These are phyloP conservation scores for Jacaranda copaia DNA, from an alignment of 257 asterid species.

Conservation along the genomic window DNA sequence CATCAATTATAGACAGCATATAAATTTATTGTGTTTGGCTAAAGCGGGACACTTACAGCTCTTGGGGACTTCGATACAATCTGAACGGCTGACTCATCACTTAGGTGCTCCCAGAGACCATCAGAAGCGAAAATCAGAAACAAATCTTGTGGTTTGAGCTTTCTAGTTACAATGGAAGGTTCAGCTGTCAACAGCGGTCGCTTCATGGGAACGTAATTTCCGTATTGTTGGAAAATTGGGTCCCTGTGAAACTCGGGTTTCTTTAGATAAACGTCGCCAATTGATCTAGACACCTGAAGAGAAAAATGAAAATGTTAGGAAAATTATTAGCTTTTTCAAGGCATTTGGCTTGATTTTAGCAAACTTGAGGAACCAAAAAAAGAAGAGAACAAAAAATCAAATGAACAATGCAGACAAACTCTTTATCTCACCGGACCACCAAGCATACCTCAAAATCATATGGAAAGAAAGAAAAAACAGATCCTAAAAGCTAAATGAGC, in stretches of 20 bases:
- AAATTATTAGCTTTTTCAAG: conserved; percentile 5
- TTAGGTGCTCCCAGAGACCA: conserved; percentile 97
- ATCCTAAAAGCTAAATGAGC: conserved; percentile 49
- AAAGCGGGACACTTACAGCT: conserved; percentile 62
- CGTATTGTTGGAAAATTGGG: conserved; percentile 71
- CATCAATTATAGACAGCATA: neutral
- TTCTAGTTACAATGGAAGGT: conserved; percentile 82
- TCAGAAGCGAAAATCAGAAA: conserved; percentile 95
- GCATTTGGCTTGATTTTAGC: conserved; percentile 19
- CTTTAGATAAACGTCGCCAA: conserved; percentile 91
- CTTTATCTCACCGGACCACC: conserved; percentile 36
- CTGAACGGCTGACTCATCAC: conserved; percentile 84
- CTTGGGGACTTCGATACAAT: conserved; percentile 80
- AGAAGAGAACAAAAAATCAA: conserved; percentile 1
- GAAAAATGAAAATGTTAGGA: conserved; percentile 14
- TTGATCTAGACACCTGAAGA: conserved; percentile 95
- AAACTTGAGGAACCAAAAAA: neutral
- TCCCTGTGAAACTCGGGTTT: conserved; percentile 85
- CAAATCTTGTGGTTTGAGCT: conserved; percentile 78
- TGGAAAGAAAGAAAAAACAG: conserved; percentile 48
- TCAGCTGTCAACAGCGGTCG: conserved; percentile 83
- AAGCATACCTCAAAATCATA: conserved; percentile 51
- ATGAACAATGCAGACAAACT: conserved; percentile 24
- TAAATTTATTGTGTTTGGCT: neutral
- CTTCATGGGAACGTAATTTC: conserved; percentile 71